Evolutionary conservation across 1,284 basidiomycete species (phyloP).

Genomic region (Ceratorhiza oryzae-sativae): DNA sequence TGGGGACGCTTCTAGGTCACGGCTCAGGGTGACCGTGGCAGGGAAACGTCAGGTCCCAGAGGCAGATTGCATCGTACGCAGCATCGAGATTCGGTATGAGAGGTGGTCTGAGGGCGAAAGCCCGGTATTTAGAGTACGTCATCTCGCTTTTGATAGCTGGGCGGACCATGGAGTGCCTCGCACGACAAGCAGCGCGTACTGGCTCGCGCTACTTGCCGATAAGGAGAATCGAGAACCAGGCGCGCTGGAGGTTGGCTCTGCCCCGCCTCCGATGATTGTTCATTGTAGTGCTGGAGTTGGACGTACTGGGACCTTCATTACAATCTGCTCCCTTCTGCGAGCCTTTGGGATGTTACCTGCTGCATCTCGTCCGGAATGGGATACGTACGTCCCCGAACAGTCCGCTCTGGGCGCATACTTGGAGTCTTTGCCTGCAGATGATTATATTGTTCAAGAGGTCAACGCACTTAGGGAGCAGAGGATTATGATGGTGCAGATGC

Average conservation of each 20-base stretch:
- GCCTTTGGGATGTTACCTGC: conserved; percentile 44
- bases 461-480: conserved; percentile 81
- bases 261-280: conserved; percentile 78
- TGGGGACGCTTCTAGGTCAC: conserved; percentile 62
- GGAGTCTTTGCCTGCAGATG: conserved; percentile 55
- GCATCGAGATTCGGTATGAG: conserved; percentile 56
- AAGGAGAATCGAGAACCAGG: conserved; percentile 44
- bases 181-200: conserved; percentile 47
- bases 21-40: conserved; percentile 52
- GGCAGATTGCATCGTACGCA: conserved; percentile 60
- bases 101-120: conserved; percentile 39
- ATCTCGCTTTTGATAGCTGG: conserved; percentile 79
- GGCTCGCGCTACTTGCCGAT: conserved; percentile 39
- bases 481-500: conserved; percentile 79
- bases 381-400: conserved; percentile 32
- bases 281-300: conserved; percentile 67
- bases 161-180: conserved; percentile 82
- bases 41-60: conserved; percentile 53
- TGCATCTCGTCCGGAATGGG: conserved; percentile 26
- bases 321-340: conserved; percentile 75
- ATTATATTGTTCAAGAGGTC: conserved; percentile 74
- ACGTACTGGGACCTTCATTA: conserved; percentile 57
- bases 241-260: conserved; percentile 46
- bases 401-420: conserved; percentile 62
- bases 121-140: conserved; percentile 55